These are phyloP conservation scores for Dictyostelium firmibasis DNA, from an alignment of 78 protist genomes.

Conservation along the genomic window DNA sequence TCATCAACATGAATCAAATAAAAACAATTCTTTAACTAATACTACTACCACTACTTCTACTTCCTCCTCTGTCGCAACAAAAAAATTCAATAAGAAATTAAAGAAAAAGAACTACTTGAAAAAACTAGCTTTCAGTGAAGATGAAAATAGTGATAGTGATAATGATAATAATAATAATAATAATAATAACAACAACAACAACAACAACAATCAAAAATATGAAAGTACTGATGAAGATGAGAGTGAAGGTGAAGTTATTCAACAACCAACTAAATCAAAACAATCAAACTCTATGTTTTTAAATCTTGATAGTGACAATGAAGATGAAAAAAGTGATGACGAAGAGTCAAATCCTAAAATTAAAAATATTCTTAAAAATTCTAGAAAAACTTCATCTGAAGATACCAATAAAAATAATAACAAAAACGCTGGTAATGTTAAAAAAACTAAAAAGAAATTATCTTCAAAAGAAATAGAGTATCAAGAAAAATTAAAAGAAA, in stretches of 20 bases:
- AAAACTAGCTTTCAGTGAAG: background rate
- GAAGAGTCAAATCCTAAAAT: background rate
- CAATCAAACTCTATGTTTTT: background rate
- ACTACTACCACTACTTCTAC: background rate
- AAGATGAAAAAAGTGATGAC: background rate
- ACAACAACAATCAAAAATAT: background rate
- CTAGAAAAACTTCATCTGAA: background rate
- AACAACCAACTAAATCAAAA: background rate
- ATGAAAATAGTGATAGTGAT: background rate
- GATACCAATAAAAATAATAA: background rate
- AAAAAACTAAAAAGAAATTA: background rate
- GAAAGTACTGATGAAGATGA: background rate
- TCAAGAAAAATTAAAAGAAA: slow-evolving; percentile 51
- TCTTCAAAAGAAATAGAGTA: slow-evolving; percentile 27
- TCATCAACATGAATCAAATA: background rate
- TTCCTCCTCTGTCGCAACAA: background rate
- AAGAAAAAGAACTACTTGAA: background rate
- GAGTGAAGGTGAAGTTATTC: background rate
- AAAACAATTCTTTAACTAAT: background rate
- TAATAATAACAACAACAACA: background rate
- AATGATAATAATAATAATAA: background rate
- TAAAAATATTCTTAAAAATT: background rate
- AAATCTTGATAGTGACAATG: background rate
- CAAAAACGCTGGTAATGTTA: background rate
- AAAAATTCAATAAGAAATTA: slow-evolving; percentile 1